phyloP scores from a whole-genome alignment of 345 rosid genomes.

The Murraya koenigii region DNA sequence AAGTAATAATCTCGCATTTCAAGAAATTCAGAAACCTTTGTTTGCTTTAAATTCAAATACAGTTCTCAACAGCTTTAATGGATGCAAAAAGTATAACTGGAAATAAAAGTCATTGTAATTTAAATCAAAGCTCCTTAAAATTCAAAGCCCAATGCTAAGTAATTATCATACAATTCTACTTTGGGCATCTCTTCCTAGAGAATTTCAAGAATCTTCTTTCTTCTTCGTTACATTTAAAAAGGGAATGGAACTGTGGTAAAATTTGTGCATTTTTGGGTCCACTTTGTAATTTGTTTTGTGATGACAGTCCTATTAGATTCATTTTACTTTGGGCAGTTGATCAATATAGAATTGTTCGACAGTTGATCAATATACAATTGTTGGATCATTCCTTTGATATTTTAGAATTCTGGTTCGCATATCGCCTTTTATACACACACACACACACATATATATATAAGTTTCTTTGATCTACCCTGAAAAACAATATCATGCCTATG shows the following conservation, averaged over 20 bases:
- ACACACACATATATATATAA: too few relatives aligned
- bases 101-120: neutral
- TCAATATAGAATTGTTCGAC: neutral
- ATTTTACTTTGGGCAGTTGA: neutral
- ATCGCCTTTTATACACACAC: neutral
- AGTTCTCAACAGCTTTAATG: neutral
- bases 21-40: neutral
- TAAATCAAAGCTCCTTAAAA: neutral
- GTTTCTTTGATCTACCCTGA: neutral
- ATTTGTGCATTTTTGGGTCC: neutral
- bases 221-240: neutral
- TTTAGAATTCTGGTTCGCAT: neutral
- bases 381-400: neutral
- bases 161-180: neutral
- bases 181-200: neutral
- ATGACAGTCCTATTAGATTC: neutral
- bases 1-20: slow-evolving; percentile 3
- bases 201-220: neutral
- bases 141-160: neutral
- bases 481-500: neutral
- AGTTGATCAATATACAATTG: neutral
- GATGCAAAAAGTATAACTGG: neutral
- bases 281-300: neutral
- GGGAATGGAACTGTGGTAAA: neutral
- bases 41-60: neutral